Evolutionary conservation across 495 filamentous ascomycete species (phyloP).

Genomic region (Tetracladium setigerum): DNA sequence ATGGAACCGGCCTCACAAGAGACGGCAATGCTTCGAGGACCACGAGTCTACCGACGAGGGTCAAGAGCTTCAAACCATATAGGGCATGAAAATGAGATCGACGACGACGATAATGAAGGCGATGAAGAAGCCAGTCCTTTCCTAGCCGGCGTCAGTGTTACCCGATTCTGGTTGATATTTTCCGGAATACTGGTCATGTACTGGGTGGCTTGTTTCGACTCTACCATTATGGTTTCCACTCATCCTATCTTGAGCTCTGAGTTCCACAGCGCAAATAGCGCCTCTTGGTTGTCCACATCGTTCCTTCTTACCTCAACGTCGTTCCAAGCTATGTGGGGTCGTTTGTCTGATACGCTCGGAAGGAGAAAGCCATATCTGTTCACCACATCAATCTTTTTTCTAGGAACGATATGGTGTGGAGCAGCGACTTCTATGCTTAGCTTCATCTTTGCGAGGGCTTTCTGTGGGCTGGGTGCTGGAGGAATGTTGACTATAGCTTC

Average conservation of each 20-base stretch:
- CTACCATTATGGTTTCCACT: slow-evolving; percentile 72
- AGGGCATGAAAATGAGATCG: neutral
- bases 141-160: slow-evolving; percentile 32
- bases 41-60: slow-evolving; percentile 11
- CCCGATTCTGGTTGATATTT: slow-evolving; percentile 47
- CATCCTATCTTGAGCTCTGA: slow-evolving; percentile 78
- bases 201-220: slow-evolving; percentile 49
- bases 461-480: slow-evolving; percentile 69
- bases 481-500: slow-evolving; percentile 65
- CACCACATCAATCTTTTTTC: slow-evolving; percentile 52
- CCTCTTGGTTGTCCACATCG: slow-evolving; percentile 75
- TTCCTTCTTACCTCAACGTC: slow-evolving; percentile 71
- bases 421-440: slow-evolving; percentile 61
- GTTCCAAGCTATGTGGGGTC: slow-evolving; percentile 65
- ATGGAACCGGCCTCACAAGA: slow-evolving; percentile 33
- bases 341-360: slow-evolving; percentile 65
- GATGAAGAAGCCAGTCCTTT: slow-evolving; percentile 20
- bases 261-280: slow-evolving; percentile 65
- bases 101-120: slow-evolving; percentile 1
- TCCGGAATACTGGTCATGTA: slow-evolving; percentile 27
- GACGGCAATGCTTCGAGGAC: slow-evolving; percentile 25
- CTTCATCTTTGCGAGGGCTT: slow-evolving; percentile 64
- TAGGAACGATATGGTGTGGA: slow-evolving; percentile 66
- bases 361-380: slow-evolving; percentile 62
- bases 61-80: too few species aligned